Conservation (phyloP, 495 filamentous ascomycete species). For the Lophiostoma macrostomum region DNA sequence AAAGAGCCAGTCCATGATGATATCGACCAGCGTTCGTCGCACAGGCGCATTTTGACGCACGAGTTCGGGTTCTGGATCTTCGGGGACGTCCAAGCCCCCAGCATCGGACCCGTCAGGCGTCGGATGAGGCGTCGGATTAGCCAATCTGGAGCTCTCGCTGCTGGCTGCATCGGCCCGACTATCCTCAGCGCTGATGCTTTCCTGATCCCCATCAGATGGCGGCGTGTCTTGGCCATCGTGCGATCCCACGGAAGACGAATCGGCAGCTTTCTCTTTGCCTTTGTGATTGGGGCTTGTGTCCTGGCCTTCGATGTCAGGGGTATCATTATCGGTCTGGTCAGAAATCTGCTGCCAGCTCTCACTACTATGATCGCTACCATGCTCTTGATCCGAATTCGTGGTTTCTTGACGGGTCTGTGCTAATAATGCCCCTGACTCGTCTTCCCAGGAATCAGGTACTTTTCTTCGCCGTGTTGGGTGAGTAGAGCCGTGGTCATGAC, state of each 20-base stretch:
- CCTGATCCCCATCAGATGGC: too few relatives aligned
- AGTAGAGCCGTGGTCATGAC: too few relatives aligned
- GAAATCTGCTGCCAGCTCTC: slow-evolving; percentile 34
- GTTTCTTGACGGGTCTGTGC: neutral
- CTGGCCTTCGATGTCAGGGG: neutral
- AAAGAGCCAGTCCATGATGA: slow-evolving; percentile 59
- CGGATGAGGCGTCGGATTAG: neutral
- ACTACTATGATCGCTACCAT: slow-evolving; percentile 28
- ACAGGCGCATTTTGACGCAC: neutral
- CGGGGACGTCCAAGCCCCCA: neutral
- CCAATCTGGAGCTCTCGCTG: too few relatives aligned
- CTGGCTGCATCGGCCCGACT: neutral
- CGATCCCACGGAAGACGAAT: too few relatives aligned
- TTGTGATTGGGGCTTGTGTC: slow-evolving; percentile 4
- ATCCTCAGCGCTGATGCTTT: too few relatives aligned
- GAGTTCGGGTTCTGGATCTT: slow-evolving; percentile 2
- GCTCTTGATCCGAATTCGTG: slow-evolving; percentile 17
- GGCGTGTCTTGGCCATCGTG: neutral
- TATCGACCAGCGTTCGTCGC: slow-evolving; percentile 18
- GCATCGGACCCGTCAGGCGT: neutral
- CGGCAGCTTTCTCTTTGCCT: slow-evolving; percentile 18
- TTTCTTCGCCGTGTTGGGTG: neutral
- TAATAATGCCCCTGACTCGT: neutral
- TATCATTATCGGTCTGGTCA: slow-evolving; percentile 9
- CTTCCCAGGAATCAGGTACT: slow-evolving; percentile 16